phyloP scores from a whole-genome alignment of 371 early-diverging fungal species.

The Rhizopus arrhizus region DNA sequence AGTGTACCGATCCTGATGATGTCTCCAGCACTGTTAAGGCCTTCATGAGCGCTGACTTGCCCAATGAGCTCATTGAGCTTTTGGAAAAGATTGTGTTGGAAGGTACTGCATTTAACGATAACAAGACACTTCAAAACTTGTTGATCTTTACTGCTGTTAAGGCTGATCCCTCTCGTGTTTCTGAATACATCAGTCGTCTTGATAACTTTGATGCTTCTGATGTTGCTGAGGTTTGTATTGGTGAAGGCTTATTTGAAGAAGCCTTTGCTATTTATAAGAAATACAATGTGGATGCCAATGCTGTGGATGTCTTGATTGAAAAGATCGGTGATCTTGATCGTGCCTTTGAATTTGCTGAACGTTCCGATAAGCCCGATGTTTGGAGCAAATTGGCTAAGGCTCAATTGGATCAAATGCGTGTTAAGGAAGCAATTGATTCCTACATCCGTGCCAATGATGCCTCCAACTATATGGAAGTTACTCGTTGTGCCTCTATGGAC shows the following conservation, averaged over 20 bases:
- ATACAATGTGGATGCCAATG: constrained; percentile 83
- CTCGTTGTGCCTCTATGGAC: constrained; percentile 74
- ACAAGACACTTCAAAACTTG: constrained; percentile 95
- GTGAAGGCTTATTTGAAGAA: constrained; percentile 89
- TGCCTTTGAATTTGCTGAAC: constrained; percentile 94
- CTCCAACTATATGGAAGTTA: constrained; percentile 88
- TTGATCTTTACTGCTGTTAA: constrained; percentile 97
- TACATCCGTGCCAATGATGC: constrained; percentile 95
- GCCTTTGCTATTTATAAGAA: constrained; percentile 95
- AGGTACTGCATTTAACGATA: constrained; percentile 88
- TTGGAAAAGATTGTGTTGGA: constrained; percentile 96
- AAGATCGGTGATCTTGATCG: constrained; percentile 92
- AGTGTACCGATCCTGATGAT: constrained; percentile 95
- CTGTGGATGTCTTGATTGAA: constrained; percentile 88
- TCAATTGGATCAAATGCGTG: constrained; percentile 84
- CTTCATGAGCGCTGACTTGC: constrained; percentile 95
- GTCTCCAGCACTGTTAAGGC: constrained; percentile 96
- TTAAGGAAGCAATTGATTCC: constrained; percentile 95
- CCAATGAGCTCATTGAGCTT: constrained; percentile 93
- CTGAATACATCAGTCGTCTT: constrained; percentile 91
- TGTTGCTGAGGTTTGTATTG: constrained; percentile 93
- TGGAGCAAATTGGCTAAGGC: constrained; percentile 96
- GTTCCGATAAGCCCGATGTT: constrained; percentile 83
- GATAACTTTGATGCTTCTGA: constrained; percentile 95
- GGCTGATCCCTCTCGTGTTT: constrained; percentile 88